phyloP scores from a whole-genome alignment of 2,329 filamentous ascomycete species.

The Fusarium abutilonis region DNA sequence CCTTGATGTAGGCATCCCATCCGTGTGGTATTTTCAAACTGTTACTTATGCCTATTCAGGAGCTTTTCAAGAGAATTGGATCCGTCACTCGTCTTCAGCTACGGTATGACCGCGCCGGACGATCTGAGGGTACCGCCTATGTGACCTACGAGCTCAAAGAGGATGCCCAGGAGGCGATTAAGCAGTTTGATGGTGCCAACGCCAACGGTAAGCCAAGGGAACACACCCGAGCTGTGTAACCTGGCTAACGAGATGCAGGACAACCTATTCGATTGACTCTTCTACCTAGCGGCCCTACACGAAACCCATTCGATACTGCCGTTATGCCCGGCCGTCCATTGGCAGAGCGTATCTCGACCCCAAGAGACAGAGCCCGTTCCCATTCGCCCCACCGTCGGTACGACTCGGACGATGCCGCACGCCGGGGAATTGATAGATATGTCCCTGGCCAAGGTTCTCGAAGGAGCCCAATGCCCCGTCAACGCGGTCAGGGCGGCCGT shows the following conservation, averaged over 20 bases:
- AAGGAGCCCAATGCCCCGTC: slow-evolving; percentile 67
- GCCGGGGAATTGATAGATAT: slow-evolving; percentile 81
- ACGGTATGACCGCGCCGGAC: slow-evolving; percentile 86
- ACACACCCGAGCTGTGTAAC: background rate
- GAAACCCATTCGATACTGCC: slow-evolving; percentile 67
- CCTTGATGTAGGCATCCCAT: slow-evolving; percentile 68
- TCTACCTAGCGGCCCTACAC: slow-evolving; percentile 61
- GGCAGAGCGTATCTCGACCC: slow-evolving; percentile 68
- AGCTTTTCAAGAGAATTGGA: slow-evolving; percentile 82
- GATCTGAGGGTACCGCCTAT: slow-evolving; percentile 85
- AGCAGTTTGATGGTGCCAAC: slow-evolving; percentile 88
- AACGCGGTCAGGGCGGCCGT: slow-evolving; percentile 58
- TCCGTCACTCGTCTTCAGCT: slow-evolving; percentile 74
- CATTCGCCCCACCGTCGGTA: slow-evolving; percentile 60
- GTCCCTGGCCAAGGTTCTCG: slow-evolving; percentile 67
- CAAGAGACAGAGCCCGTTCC: slow-evolving; percentile 70
- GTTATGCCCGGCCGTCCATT: slow-evolving; percentile 66
- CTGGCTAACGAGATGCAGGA: slow-evolving; percentile 55
- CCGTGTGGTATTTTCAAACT: background rate
- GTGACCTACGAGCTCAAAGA: slow-evolving; percentile 78
- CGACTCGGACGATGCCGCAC: slow-evolving; percentile 66
- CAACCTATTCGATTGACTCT: slow-evolving; percentile 82
- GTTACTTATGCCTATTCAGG: slow-evolving; percentile 61
- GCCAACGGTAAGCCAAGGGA: slow-evolving; percentile 70
- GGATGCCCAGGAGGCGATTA: slow-evolving; percentile 79